Conservation (phyloP, 148 eudicot species). For the Bassia scoparia region DNA sequence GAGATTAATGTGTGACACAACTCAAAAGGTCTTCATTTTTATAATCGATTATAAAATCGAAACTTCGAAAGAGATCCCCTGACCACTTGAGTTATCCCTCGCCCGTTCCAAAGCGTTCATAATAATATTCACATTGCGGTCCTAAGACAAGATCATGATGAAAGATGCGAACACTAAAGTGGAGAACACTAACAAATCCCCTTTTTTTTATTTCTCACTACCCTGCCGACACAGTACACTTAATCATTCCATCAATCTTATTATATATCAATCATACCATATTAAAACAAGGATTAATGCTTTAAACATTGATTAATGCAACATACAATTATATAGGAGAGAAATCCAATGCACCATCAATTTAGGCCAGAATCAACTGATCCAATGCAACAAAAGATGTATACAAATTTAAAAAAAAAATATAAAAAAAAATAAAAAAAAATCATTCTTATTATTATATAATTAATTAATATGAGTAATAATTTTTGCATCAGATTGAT, state of each 20-base stretch:
- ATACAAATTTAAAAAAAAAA: conserved; percentile 4
- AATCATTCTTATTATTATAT: neutral
- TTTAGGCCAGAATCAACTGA: conserved; percentile 16
- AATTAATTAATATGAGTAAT: neutral
- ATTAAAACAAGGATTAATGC: neutral
- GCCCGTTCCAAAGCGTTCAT: too few relatives aligned
- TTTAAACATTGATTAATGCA: neutral
- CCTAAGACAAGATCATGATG: conserved; percentile 18
- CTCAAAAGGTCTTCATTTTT: too few relatives aligned
- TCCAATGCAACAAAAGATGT: conserved; percentile 6
- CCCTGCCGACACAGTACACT: conserved; percentile 29
- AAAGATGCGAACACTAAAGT: conserved; percentile 22
- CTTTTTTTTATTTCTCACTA: conserved; percentile 7
- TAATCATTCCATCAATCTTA: conserved; percentile 18
- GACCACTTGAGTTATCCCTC: too few relatives aligned
- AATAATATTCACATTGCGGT: neutral
- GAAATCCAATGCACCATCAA: neutral
- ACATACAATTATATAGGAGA: neutral
- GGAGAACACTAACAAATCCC: neutral
- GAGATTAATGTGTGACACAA: too few relatives aligned
- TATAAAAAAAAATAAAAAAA: too few relatives aligned
- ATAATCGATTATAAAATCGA: too few relatives aligned
- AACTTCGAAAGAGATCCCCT: too few relatives aligned
- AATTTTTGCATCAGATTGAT: conserved; percentile 23
- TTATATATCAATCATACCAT: neutral